Percentiles rank a stretch among this genome's conserved stretches.
Conservation (phyloP, 176 grass and related monocot genomes). For the Calamus simplicifolius region DNA sequence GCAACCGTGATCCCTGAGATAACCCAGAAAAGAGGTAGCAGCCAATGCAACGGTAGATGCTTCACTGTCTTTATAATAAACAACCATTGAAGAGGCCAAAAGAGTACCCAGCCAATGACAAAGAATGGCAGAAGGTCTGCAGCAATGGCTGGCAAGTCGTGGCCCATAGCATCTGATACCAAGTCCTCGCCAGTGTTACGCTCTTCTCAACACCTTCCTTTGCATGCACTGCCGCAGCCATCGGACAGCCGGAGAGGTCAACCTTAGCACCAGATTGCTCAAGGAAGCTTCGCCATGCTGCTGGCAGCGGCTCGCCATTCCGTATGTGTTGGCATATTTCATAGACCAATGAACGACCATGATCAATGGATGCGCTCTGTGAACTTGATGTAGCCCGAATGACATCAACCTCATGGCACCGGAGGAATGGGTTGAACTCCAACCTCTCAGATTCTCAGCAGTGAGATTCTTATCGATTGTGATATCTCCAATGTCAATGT, state of each 20-base stretch:
- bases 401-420: slow-evolving; percentile 50
- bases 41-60: slow-evolving; percentile 25
- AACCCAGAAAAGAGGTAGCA: slow-evolving; percentile 41
- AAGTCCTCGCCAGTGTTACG: slow-evolving; percentile 40
- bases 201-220: slow-evolving; percentile 2
- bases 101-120: slow-evolving; percentile 38
- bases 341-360: slow-evolving; percentile 54
- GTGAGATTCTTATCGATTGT: slow-evolving; percentile 33
- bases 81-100: slow-evolving; percentile 17
- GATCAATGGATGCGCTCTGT: slow-evolving; percentile 69
- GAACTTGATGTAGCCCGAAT: slow-evolving; percentile 44
- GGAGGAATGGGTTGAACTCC: slow-evolving; percentile 68
- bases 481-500: slow-evolving; percentile 52
- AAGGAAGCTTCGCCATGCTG: slow-evolving; percentile 47
- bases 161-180: slow-evolving; percentile 51
- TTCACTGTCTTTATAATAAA: slow-evolving; percentile 1
- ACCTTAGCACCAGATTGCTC: slow-evolving; percentile 59
- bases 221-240: slow-evolving; percentile 6
- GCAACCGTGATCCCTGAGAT: slow-evolving; percentile 25
- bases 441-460: slow-evolving; percentile 45
- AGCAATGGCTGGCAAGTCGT: slow-evolving; percentile 58
- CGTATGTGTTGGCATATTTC: slow-evolving; percentile 49
- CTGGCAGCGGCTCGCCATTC: slow-evolving; percentile 39
- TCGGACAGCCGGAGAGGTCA: slow-evolving; percentile 46
- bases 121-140: slow-evolving; percentile 45